Base-by-base conservation (phyloP, 441 rosid genomes). In the Brassica balearica region DNA sequence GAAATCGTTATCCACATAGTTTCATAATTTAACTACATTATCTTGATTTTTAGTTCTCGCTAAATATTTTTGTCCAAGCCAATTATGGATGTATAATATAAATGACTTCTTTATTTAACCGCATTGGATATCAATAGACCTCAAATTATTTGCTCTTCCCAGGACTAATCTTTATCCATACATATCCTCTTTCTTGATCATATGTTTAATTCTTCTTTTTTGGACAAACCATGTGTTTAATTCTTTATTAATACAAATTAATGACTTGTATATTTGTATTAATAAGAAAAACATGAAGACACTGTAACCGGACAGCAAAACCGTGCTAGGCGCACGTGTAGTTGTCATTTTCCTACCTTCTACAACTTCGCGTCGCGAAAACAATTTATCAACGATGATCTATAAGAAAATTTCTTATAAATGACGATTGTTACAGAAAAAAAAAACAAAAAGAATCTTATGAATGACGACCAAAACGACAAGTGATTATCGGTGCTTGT, bases 291-390 rank as follows among this genome's bases (percentile, higher is more conserved):
- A 12, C 1, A n/a, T 3, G 48, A 48, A 67, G 6, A 72, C 17
- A 12, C 20, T 55, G 56, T 34, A 53, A 25, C 74, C 70, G 25
- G 77, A 51, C 78, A 78, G 77, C 74, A 78, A 46, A 48, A 32
- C 70, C 15, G 74, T 78, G 82, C 70, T 5, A 55, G 27, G 38
- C 74, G 67, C 82, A 73, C 82, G 82, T 79, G 82, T 79, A 55
- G 74, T 62, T 73, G 65, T 73, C 82, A 32, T 53, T 68, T 68
- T 68, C 65, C 20, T 29, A 34, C 51, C 17, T n/a, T 53, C 55
- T 62, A 34, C 41, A 34, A 34, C 56, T 78, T 78, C 17, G 19
- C 51, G 62, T 51, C 51, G 69, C 63, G 36, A 66, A 60, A 59
- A 68, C 38, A 51, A 11, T 46, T 36, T 51, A 22, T 3, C 9